A percentile compares a stretch with the other conserved stretches of the same genome.
These are phyloP conservation scores for Penicillium canescens DNA, from an alignment of 495 filamentous ascomycete species.

Conservation along the genomic window DNA sequence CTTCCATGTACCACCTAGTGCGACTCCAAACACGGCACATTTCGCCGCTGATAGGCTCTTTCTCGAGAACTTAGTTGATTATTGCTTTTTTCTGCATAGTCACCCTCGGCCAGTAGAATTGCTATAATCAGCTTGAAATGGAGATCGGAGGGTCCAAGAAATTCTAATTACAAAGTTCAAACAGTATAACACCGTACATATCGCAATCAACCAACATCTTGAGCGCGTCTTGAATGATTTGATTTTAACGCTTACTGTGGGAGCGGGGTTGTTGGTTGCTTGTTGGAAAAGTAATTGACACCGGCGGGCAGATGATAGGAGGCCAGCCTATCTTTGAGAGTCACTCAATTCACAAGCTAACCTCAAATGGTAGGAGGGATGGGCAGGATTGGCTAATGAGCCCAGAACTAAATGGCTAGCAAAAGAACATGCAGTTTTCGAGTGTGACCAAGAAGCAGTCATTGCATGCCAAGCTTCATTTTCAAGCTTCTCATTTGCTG, in stretches of 20 bases:
- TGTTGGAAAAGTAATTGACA: not conserved
- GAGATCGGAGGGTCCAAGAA: no score
- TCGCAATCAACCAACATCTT: no score
- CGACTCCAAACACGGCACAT: not conserved
- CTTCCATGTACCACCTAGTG: not conserved
- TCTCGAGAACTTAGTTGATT: not conserved
- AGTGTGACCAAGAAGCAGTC: not conserved
- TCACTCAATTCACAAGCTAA: not conserved
- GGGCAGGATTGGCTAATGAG: not conserved
- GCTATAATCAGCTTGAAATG: not conserved
- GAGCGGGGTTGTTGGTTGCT: not conserved
- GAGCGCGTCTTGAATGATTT: no score
- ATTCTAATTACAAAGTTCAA: no score
- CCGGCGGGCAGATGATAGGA: not conserved
- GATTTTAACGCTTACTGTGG: not conserved
- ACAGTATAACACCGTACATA: no score
- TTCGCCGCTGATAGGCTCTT: not conserved
- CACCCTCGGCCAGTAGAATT: not conserved
- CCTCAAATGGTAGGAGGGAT: not conserved
- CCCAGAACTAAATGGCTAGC: not conserved
- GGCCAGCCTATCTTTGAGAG: not conserved
- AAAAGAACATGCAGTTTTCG: not conserved
- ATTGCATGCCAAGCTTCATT: conserved; percentile 27
- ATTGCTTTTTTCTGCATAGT: not conserved
- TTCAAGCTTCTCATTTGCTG: not conserved